Evolutionary conservation across 78 protist species (phyloP), one percentile per base, ranked within the genome.

Genomic region (Ministeria vibrans): DNA sequence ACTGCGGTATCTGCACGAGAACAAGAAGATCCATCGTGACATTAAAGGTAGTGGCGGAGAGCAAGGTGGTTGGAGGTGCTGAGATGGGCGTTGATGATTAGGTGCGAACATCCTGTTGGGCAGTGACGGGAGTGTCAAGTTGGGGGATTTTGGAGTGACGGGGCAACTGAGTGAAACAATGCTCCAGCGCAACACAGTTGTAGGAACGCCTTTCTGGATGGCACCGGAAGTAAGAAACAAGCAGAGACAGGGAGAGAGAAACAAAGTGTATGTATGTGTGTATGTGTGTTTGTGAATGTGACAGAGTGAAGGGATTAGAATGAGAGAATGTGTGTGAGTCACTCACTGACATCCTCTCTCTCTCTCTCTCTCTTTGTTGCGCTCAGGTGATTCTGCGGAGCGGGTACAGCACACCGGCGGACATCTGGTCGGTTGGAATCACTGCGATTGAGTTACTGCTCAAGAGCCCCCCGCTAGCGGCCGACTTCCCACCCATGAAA

Each of bases 401-500:
- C 64, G 30, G 36, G 64, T 28, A 11, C 1, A 1, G 44, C 49
- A n/a, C 82, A 9, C 69, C 86, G 82, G 98, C 98, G 5, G 99
- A 98, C 88, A 92, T 98, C 53, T 98, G 99, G 99, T 87, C 95
- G 41, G 86, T 97, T 78, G 99, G 99, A 43, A 96, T 97, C 87
- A 97, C 99, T 6, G 97, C 97, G 20, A 90, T 97, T 32, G 99
- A 97, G 74, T 69, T 97, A n/a, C n/a, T n/a, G n/a, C n/a, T n/a
- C n/a, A n/a, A n/a, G n/a, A n/a, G n/a, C n/a, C n/a, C n/a, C n/a
- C n/a, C n/a, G n/a, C n/a, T n/a, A n/a, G n/a, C n/a, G n/a, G n/a
- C n/a, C n/a, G n/a, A n/a, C n/a, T n/a, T n/a, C n/a, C n/a, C n/a
- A n/a, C n/a, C n/a, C n/a, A n/a, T n/a, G n/a, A n/a, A n/a, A n/a